A percentile compares a stretch with the other conserved stretches of the same genome.
These are phyloP conservation scores for Scutellaria minor DNA, from an alignment of 257 asterid species.

Conservation along the genomic window DNA sequence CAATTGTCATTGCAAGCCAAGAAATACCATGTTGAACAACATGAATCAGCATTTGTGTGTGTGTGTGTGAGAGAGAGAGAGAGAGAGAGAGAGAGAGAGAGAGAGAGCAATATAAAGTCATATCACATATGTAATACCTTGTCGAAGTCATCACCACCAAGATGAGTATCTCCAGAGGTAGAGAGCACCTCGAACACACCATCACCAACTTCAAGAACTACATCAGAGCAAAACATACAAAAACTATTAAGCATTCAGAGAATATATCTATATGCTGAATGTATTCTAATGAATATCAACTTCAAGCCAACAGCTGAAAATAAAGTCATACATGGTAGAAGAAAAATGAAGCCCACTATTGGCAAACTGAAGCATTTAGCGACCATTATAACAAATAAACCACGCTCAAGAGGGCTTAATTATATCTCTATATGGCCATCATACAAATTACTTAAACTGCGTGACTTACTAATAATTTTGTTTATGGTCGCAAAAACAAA, in stretches of 20 bases:
- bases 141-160: constrained; percentile 96
- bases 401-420: too few relatives aligned
- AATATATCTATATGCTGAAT: too few relatives aligned
- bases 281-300: too few relatives aligned
- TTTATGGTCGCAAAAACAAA: too few relatives aligned
- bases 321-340: too few relatives aligned
- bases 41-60: not conserved
- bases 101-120: not conserved
- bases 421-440: too few relatives aligned
- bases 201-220: constrained; percentile 92
- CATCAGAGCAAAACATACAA: constrained; percentile 19
- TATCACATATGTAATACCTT: constrained; percentile 46
- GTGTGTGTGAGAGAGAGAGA: not conserved
- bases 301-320: too few relatives aligned
- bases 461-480: too few relatives aligned
- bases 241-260: not conserved
- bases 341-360: too few relatives aligned
- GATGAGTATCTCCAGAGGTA: constrained; percentile 93
- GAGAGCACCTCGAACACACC: constrained; percentile 92
- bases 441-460: too few relatives aligned
- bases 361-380: too few relatives aligned
- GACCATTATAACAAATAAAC: too few relatives aligned
- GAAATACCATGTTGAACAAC: not conserved
- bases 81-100: not conserved
- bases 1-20: not conserved